phyloP scores from a whole-genome alignment of 306 rosid species.

The Inga oerstediana region DNA sequence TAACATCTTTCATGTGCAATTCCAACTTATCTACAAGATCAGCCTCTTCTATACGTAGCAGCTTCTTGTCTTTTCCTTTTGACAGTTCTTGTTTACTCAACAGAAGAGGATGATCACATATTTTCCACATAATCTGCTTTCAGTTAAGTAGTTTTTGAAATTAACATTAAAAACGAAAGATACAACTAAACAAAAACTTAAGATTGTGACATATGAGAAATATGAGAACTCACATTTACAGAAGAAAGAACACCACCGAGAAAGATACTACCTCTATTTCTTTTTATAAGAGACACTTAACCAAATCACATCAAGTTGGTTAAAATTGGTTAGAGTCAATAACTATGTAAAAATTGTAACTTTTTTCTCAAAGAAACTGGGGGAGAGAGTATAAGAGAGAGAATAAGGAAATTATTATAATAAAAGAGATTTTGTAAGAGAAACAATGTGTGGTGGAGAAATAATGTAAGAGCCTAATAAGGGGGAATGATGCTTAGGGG shows the following conservation, averaged over 20 bases:
- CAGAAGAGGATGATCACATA: constrained; percentile 89
- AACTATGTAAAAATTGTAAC: too few species aligned
- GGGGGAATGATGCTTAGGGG: too few species aligned
- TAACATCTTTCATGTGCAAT: constrained; percentile 76
- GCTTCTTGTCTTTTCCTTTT: too few species aligned
- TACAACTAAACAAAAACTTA: not conserved
- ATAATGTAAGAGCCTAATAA: too few species aligned
- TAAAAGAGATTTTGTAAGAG: too few species aligned
- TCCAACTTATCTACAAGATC: constrained; percentile 74
- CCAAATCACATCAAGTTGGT: too few species aligned
- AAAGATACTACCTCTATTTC: not conserved
- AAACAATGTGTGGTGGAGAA: too few species aligned
- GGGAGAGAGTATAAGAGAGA: too few species aligned
- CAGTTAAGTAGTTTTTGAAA: constrained; percentile 16
- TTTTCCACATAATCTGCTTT: constrained; percentile 83
- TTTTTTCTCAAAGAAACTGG: too few species aligned
- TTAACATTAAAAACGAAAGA: constrained; percentile 7
- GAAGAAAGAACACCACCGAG: not conserved
- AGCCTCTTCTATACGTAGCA: constrained; percentile 45
- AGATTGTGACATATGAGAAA: not conserved
- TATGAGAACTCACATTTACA: not conserved
- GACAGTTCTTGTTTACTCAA: constrained; percentile 61
- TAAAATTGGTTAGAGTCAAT: too few species aligned
- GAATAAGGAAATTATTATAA: too few species aligned
- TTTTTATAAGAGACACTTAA: too few species aligned